Base-by-base conservation (phyloP, 495 filamentous ascomycete genomes). In the Hypoxylon perforatum region DNA sequence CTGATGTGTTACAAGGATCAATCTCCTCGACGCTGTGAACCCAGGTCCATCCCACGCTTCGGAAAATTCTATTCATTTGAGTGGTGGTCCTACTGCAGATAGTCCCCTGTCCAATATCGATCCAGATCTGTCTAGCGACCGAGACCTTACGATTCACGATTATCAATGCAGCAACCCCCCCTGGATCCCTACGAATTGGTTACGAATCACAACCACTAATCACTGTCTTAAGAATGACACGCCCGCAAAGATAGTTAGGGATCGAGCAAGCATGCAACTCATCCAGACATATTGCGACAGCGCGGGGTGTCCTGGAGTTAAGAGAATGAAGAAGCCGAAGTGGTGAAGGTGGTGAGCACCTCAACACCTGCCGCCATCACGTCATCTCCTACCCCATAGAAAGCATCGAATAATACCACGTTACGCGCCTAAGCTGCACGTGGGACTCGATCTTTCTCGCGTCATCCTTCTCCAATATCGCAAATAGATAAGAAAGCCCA, bases 401-500 rank as follows among this genome's bases (percentile, higher is more conserved):
- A 42, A 21, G 36, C 33, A 36, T 57, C 57, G 21, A 63, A 61
- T 60, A 59, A 22, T 7, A 57, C 59, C 39, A 21, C 54, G 11
- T 42, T 41, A 38, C 23, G 45, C 39, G 28, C 7, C 12, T 28
- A 21, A 47, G 18, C 50, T 48, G 45, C 55, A 57, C 19, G 6
- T 15, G 17, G 15, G 59, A 59, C 9, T 41, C 25, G 57, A 55
- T 46, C 1, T 28, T 47, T 36, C 59, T 70, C 53, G 36, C 71
- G 71, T 63, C 71, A 73, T 73, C 22, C 28, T 63, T 61, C 57
- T 53, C 51, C 55, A 71, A 59, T 56, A 73, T 73, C 63, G 47
- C 71, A 67, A 71, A 73, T 73, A 38, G 59, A 65, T 65, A 63
- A 63, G 50, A 39, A 55, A 58, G 35, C 54, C 71, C 71, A 73